Percentiles rank a stretch among this genome's conserved stretches.
Evolutionary conservation across 371 early-diverging fungal genomes (phyloP).

Genomic region (Mucor saturninus): DNA sequence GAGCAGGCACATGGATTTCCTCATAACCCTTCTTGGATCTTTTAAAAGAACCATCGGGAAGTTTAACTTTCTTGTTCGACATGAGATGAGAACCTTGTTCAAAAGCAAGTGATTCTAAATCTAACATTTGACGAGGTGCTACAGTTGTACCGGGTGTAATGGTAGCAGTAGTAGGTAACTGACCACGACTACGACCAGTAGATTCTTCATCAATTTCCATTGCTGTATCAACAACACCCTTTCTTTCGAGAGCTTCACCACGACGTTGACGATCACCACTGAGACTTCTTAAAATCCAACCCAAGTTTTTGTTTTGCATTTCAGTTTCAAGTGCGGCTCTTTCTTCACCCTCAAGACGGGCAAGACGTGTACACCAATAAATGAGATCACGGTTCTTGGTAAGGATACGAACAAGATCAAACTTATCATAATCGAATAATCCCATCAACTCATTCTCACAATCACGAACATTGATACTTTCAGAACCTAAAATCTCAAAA

Average conservation of each 20-base stretch:
- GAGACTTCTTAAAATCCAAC: conserved; percentile 76
- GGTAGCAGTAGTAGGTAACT: conserved; percentile 49
- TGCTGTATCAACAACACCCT: conserved; percentile 69
- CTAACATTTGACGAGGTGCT: conserved; percentile 70
- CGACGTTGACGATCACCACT: conserved; percentile 68
- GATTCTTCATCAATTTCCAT: conserved; percentile 52
- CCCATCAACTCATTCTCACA: conserved; percentile 95
- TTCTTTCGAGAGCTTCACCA: conserved; percentile 73
- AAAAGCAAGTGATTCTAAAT: conserved; percentile 86
- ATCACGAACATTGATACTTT: conserved; percentile 73
- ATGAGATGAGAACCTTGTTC: conserved; percentile 93
- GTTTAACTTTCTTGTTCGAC: conserved; percentile 93
- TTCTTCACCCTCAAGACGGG: conserved; percentile 72
- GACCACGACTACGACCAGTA: conserved; percentile 46
- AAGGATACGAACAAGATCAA: conserved; percentile 89
- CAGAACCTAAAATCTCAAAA: conserved; percentile 75
- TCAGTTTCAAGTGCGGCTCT: conserved; percentile 63
- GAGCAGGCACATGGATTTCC: conserved; percentile 96
- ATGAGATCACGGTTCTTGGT: conserved; percentile 88
- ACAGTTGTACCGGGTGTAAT: conserved; percentile 54
- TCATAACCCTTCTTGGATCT: conserved; percentile 94
- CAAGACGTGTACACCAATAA: conserved; percentile 90
- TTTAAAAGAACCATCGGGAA: conserved; percentile 96
- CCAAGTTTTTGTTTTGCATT: conserved; percentile 70
- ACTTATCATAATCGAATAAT: conserved; percentile 92